Conservation (phyloP, 768 basidiomycete species). For the Cubamyces sp. region DNA sequence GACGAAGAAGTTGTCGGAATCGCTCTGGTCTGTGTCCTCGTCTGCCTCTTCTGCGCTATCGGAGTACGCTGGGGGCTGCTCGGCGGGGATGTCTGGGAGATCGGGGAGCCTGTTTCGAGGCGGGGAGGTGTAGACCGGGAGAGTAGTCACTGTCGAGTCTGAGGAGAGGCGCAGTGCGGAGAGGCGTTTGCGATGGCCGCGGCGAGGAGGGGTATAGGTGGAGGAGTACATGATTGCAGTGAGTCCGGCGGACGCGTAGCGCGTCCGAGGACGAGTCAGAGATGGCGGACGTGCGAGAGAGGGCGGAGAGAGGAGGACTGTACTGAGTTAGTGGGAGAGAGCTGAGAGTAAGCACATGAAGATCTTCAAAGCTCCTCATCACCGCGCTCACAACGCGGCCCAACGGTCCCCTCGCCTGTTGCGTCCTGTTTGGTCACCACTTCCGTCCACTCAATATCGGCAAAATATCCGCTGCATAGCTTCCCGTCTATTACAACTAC, state of each 20-base stretch:
- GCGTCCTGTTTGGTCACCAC: slow-evolving; percentile 15
- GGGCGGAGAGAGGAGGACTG: background rate
- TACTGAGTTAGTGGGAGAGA: background rate
- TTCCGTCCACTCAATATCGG: background rate
- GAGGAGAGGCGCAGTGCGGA: slow-evolving; percentile 64
- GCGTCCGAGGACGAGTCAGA: slow-evolving; percentile 25
- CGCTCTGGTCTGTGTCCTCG: slow-evolving; percentile 60
- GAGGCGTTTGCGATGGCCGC: slow-evolving; percentile 56
- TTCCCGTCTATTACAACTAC: background rate
- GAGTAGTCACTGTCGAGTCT: slow-evolving; percentile 60
- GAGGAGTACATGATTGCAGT: slow-evolving; percentile 15
- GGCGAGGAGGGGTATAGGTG: slow-evolving; percentile 24
- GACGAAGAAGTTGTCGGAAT: slow-evolving; percentile 30
- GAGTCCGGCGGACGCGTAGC: slow-evolving; percentile 12
- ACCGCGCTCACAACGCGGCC: background rate
- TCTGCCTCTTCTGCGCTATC: slow-evolving; percentile 80
- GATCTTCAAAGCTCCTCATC: background rate
- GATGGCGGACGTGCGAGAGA: background rate
- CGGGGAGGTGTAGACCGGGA: slow-evolving; percentile 65
- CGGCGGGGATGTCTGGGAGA: slow-evolving; percentile 44
- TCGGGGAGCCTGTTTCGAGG: slow-evolving; percentile 30
- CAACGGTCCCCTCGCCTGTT: slow-evolving; percentile 9
- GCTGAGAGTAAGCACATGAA: background rate
- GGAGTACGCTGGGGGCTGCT: slow-evolving; percentile 75
- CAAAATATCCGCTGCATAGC: background rate